Base-by-base conservation (phyloP, 192 early-diverging fungal species). In the Backusella sp. region DNA sequence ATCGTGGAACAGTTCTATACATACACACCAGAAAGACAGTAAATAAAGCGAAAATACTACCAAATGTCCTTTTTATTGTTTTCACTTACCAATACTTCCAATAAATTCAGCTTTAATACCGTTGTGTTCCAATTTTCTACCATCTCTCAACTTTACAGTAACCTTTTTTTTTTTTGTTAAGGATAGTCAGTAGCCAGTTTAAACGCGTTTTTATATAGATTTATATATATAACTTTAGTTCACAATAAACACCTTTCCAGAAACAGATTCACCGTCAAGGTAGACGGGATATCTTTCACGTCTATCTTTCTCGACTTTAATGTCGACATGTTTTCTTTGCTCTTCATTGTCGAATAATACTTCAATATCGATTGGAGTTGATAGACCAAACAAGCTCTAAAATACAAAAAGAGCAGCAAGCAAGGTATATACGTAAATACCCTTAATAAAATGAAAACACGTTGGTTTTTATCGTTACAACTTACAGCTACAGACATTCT, bases 91-190 rank as follows among this genome's bases (percentile, higher is more conserved):
- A 79, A 96, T 99, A 79, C 95, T 91, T 35, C 98, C 98, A n/a
- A 99, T 90, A 84, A 99, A 99, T 83, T 99, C 96, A 46, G 98
- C 93, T 79, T 98, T 99, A 75, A 99, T 98, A 28, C 98, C 98
- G 71, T 96, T 93, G 87, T 99, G 98, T 81, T 99, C 97, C 65
- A 99, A 83, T 73, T 90, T 92, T 82, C 97, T 98, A n/a, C 94
- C 96, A 77, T 99, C 97, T 73, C 84, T 85, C 21, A 94, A 35
- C 93, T 91, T 94, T 95, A 87, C 79, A 19, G 85, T 80, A 79
- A 84, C 81, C 68, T 69, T 8, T 35, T 44, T 8, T 35, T 44
- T 30, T 17, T 66, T 65, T 65, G 28, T 66, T 32, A 32, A 26
- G 37, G 17, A 69, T 23, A 26, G 56, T 62, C 26, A 41, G 56